These are phyloP conservation scores for Yamadazyma philogaea DNA, from an alignment of 805 yeast species.

Conservation along the genomic window DNA sequence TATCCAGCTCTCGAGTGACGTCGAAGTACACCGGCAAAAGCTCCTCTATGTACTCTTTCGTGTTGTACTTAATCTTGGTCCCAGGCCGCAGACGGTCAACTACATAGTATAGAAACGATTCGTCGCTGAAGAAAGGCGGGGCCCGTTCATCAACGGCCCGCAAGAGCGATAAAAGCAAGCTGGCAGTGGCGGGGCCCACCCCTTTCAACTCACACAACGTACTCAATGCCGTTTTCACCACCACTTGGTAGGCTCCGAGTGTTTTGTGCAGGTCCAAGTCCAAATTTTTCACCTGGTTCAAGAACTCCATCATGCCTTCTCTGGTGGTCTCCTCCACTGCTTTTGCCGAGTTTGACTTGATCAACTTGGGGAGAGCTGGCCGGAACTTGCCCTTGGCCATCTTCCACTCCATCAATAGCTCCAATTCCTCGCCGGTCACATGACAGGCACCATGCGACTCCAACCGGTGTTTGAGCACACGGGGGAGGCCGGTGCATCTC, in stretches of 20 bases:
- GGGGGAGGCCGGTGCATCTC: slow-evolving; percentile 32
- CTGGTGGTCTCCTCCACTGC: slow-evolving; percentile 29
- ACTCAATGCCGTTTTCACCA: slow-evolving; percentile 25
- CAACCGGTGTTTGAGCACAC: slow-evolving; percentile 21
- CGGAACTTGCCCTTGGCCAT: slow-evolving; percentile 44
- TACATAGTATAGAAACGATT: slow-evolving; percentile 37
- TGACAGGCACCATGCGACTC: slow-evolving; percentile 19
- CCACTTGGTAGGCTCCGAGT: slow-evolving; percentile 16
- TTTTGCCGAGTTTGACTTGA: slow-evolving; percentile 32
- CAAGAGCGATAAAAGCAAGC: slow-evolving; percentile 38
- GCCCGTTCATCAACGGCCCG: slow-evolving; percentile 16
- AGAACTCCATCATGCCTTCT: slow-evolving; percentile 21
- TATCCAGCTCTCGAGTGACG: not conserved
- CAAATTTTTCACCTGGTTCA: slow-evolving; percentile 5
- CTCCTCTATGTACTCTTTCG: slow-evolving; percentile 41
- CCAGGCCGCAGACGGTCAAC: slow-evolving; percentile 21
- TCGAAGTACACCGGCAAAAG: slow-evolving; percentile 22
- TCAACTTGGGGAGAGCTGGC: slow-evolving; percentile 42
- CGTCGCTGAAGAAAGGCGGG: slow-evolving; percentile 51
- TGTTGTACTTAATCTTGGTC: slow-evolving; percentile 38
- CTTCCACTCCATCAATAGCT: slow-evolving; percentile 48
- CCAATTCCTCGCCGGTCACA: slow-evolving; percentile 40
- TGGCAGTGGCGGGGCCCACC: slow-evolving; percentile 52
- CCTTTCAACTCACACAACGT: slow-evolving; percentile 38
- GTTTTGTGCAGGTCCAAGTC: not conserved